Evolutionary conservation across 495 filamentous ascomycete species (phyloP).

Genomic region (Pseudomonodictys pantanalensis): DNA sequence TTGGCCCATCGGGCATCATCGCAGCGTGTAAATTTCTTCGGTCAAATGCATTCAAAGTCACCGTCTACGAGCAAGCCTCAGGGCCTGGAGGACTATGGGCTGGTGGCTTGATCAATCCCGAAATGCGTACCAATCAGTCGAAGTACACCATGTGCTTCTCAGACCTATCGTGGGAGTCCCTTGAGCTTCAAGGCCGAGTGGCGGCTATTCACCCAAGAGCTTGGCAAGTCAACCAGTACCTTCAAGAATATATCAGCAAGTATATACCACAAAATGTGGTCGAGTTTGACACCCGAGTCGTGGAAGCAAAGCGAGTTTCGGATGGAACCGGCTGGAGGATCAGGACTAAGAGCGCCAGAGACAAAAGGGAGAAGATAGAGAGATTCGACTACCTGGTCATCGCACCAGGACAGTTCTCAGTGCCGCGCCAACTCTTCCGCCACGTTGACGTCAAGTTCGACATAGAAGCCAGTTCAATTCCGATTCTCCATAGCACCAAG

Average conservation of each 20-base stretch:
- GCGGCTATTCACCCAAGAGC: slow-evolving; percentile 2
- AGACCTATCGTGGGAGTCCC: slow-evolving; percentile 11
- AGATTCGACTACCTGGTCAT: not conserved
- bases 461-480: not conserved
- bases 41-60: too few species aligned
- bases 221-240: not conserved
- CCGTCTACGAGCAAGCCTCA: too few species aligned
- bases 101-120: too few species aligned
- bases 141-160: too few species aligned
- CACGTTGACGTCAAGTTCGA: not conserved
- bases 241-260: not conserved
- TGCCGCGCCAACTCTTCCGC: not conserved
- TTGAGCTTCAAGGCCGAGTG: not conserved
- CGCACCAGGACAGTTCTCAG: not conserved
- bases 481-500: slow-evolving; percentile 2
- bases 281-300: not conserved
- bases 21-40: too few species aligned
- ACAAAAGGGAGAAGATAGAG: not conserved
- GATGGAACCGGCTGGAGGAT: not conserved
- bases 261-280: not conserved
- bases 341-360: not conserved
- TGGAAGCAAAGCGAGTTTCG: not conserved
- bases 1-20: too few species aligned
- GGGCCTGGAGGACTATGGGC: too few species aligned
- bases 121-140: too few species aligned